Evolutionary conservation across 1,284 basidiomycete genomes (phyloP).

Genomic region (Ceratobasidium sp.): DNA sequence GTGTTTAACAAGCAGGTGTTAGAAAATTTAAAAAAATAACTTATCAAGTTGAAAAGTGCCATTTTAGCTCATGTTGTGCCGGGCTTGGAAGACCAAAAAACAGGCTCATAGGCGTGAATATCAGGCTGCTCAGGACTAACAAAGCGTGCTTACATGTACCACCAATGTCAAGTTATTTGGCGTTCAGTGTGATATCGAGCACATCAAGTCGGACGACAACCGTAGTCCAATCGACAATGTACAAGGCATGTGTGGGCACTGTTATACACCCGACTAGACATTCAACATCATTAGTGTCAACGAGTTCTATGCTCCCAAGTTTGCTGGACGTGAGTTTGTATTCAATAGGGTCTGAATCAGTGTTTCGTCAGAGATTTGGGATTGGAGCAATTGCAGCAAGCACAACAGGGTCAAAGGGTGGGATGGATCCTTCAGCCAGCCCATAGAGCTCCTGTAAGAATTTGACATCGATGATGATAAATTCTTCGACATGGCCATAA

Average conservation of each 20-base stretch:
- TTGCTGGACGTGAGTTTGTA: conserved; percentile 25
- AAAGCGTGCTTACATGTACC: no score
- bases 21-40: no score
- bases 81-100: no score
- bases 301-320: conserved; percentile 37
- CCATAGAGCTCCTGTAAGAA: conserved; percentile 42
- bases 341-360: conserved; percentile 12
- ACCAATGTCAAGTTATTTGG: not conserved
- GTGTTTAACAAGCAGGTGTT: no score
- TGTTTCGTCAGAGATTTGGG: not conserved
- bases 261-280: conserved; percentile 49
- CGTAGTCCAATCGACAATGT: conserved; percentile 52
- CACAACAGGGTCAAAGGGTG: conserved; percentile 45
- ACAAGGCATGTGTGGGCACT: conserved; percentile 46
- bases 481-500: conserved; percentile 15
- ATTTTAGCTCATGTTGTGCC: no score
- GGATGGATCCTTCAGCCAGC: conserved; percentile 47
- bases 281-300: conserved; percentile 50
- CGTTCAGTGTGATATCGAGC: conserved; percentile 4
- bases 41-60: no score
- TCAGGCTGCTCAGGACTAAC: no score
- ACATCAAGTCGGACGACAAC: conserved; percentile 17
- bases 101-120: no score
- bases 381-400: conserved; percentile 49
- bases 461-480: conserved; percentile 6